Base-by-base conservation (phyloP, 1,284 basidiomycete genomes). In the Puccinia sorghi region DNA sequence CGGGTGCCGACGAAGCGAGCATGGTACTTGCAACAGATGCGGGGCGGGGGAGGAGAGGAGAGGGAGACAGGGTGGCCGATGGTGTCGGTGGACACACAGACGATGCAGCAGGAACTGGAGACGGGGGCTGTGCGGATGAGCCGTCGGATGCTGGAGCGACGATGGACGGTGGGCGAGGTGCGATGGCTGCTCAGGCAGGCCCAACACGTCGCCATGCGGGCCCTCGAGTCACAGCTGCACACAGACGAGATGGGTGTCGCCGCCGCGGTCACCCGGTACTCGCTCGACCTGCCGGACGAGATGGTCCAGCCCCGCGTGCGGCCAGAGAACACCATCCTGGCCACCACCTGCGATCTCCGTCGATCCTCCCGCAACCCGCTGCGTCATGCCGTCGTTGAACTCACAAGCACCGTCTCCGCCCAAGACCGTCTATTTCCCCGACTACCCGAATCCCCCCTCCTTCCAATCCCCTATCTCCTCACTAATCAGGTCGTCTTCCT, bases 401-500 rank as follows among this genome's bases (percentile, higher is more conserved):
- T 90, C 76, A 89, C 96, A 43, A 89, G 91, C 37, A 81, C 82
- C 7, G 84, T 88, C 41, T 86, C 87, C 2, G 81, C 84, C 8
- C 81, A 88, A 82, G 80, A 83, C 80, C 22, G 79, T 79, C 27
- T 59, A 70, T 41, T 80, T 67, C 32, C 67, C 79, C 0, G 81
- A 80, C 15, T 22, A 22, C 46, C 46, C 6, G 17, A 57, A 54
- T 32, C 52, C 1, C 50, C 56, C 9, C n/a, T 61, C 4, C 66
- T 25, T 83, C 84, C 50, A n/a, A 52, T 54, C 8, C 82, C 82
- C 83, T 97, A 97, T 85, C 90, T 97, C 43, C 87, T 97, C 52
- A 97, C 93, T 0, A 89, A 89, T 0, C 87, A 90, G 37, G 89
- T 90, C 1, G 86, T 97, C 27, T 97, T 97, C 86, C 89, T 90